Base-by-base conservation (phyloP, 352 stramenopile genomes). In the Paralagenidium karlingii region DNA sequence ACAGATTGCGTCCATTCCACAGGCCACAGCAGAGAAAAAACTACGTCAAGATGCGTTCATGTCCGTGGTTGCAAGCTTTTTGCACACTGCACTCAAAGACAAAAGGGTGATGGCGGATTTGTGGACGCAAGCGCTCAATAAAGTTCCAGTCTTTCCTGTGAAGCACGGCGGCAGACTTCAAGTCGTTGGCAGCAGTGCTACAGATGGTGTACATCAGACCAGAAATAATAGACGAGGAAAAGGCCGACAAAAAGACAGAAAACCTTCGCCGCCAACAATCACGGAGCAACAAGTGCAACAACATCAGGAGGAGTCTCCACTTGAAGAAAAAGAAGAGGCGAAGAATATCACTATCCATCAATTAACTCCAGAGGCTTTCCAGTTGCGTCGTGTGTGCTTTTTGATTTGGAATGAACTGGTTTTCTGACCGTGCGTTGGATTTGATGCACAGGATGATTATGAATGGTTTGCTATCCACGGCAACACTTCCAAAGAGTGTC, bases 371-470 rank as follows among this genome's bases (percentile, higher is more conserved):
- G n/a, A n/a, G n/a, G n/a, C n/a, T n/a, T n/a, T n/a, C n/a, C n/a
- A n/a, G n/a, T n/a, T n/a, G n/a, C n/a, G n/a, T n/a, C n/a, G n/a
- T n/a, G n/a, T n/a, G n/a, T n/a, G n/a, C n/a, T n/a, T n/a, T n/a
- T n/a, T n/a, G n/a, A n/a, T n/a, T n/a, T n/a, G n/a, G n/a, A n/a
- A n/a, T n/a, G n/a, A n/a, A n/a, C n/a, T n/a, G n/a, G n/a, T n/a
- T n/a, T n/a, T n/a, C n/a, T n/a, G n/a, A n/a, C n/a, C n/a, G n/a
- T n/a, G n/a, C n/a, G n/a, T n/a, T n/a, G n/a, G n/a, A n/a, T n/a
- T n/a, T n/a, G n/a, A 63, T 76, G 16, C 80, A 68, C 67, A 67
- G 60, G n/a, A 60, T 82, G 47, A 48, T 84, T 7, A 20, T 84
- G 18, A 53, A 74, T 45, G 59, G 66, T n/a, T 24, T 67, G 1